Percentiles rank a stretch among this genome's conserved stretches.
These are phyloP conservation scores for Xenosphaeropsis pyriputrescens DNA, from an alignment of 2,329 filamentous ascomycete species.

Conservation along the genomic window DNA sequence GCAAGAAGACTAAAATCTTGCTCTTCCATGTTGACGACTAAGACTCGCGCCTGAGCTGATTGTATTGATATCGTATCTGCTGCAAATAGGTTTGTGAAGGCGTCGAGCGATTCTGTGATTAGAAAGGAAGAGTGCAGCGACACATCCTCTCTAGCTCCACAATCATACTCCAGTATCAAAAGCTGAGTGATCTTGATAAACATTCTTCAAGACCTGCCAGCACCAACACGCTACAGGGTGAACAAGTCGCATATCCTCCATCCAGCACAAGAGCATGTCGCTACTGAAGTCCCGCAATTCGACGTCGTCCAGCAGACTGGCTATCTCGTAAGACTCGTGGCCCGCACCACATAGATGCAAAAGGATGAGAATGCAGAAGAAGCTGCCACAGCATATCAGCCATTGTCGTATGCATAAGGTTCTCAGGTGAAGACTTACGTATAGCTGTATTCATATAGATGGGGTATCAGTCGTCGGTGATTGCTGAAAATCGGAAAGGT, in stretches of 20 bases:
- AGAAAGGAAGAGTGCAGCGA: too few species aligned
- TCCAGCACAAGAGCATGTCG: slow-evolving; percentile 1
- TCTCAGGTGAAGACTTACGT: neutral
- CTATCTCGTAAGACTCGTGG: neutral
- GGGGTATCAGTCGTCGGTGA: slow-evolving; percentile 1
- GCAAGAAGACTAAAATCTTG: too few species aligned
- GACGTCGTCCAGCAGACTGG: neutral
- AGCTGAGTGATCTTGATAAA: neutral
- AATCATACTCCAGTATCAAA: too few species aligned
- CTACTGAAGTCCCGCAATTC: neutral
- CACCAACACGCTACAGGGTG: slow-evolving; percentile 3
- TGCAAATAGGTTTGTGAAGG: too few species aligned
- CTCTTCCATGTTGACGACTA: too few species aligned
- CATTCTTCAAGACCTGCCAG: neutral
- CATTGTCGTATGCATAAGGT: neutral
- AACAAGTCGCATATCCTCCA: slow-evolving; percentile 2
- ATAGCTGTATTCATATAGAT: slow-evolving; percentile 2
- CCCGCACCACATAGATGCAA: neutral
- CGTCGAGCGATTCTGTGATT: too few species aligned
- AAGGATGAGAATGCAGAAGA: neutral
- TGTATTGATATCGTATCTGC: too few species aligned
- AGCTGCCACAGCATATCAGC: neutral
- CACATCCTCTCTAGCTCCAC: too few species aligned
- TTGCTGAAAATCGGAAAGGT: neutral
- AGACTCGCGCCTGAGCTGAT: too few species aligned